These are phyloP conservation scores for Terfezia boudieri DNA, from an alignment of 495 filamentous ascomycete species.

Conservation along the genomic window DNA sequence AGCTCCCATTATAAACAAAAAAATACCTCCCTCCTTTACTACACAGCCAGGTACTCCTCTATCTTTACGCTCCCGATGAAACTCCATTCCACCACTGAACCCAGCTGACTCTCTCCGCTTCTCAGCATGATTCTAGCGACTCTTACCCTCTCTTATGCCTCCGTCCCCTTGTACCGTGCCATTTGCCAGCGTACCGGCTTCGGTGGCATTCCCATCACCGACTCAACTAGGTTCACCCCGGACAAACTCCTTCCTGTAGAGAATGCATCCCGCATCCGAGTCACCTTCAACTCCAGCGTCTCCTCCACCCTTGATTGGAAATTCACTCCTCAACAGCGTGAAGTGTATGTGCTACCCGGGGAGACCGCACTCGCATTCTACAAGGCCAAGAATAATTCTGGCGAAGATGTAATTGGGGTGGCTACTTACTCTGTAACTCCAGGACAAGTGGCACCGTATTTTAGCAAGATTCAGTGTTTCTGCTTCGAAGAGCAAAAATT, in stretches of 20 bases:
- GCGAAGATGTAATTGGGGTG: slow-evolving; percentile 86
- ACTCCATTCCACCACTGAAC: too few species aligned
- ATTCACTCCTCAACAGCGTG: slow-evolving; percentile 87
- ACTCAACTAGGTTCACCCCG: slow-evolving; percentile 40
- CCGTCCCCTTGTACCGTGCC: slow-evolving; percentile 74
- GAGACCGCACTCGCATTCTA: slow-evolving; percentile 97
- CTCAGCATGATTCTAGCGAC: slow-evolving; percentile 73
- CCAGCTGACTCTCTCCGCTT: too few species aligned
- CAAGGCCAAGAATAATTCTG: slow-evolving; percentile 76
- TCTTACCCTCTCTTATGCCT: slow-evolving; percentile 79
- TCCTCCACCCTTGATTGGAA: slow-evolving; percentile 95
- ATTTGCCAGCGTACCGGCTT: slow-evolving; percentile 95
- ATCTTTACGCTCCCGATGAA: too few species aligned
- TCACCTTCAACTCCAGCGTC: slow-evolving; percentile 87
- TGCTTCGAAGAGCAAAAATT: slow-evolving; percentile 92
- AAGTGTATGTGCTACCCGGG: slow-evolving; percentile 83
- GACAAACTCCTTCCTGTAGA: slow-evolving; percentile 54
- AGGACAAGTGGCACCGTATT: slow-evolving; percentile 88
- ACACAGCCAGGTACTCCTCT: background rate
- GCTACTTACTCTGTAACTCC: slow-evolving; percentile 96
- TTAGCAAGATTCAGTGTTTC: slow-evolving; percentile 99
- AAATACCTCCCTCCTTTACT: background rate
- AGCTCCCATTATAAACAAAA: background rate
- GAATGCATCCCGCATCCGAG: slow-evolving; percentile 60
- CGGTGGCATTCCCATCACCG: slow-evolving; percentile 77